A percentile compares a stretch with the other conserved stretches of the same genome.
These are phyloP conservation scores for Aspergillus pseudotamarii DNA, from an alignment of 2,329 filamentous ascomycete species.

Conservation along the genomic window DNA sequence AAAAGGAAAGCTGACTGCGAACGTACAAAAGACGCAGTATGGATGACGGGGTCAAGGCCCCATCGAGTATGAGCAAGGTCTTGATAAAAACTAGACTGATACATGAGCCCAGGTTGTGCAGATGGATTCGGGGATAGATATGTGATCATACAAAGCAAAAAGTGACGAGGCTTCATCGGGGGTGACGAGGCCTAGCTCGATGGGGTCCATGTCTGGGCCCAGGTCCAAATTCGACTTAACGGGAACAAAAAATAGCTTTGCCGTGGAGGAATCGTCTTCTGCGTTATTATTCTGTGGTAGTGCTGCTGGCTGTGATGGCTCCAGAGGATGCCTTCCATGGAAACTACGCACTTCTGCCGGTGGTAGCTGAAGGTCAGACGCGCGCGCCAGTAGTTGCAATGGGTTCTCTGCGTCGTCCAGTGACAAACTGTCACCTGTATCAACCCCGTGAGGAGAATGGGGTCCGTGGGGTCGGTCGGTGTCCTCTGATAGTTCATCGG, in stretches of 20 bases:
- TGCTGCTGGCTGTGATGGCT: conserved; percentile 46
- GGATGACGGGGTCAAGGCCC: conserved; percentile 70
- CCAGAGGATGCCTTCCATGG: conserved; percentile 28
- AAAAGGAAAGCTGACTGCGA: conserved; percentile 70
- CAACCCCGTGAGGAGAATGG: conserved; percentile 27
- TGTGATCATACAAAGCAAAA: conserved; percentile 59
- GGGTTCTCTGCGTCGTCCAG: conserved; percentile 76
- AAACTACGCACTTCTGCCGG: conserved; percentile 33
- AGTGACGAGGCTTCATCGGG: conserved; percentile 65
- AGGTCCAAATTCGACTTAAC: conserved; percentile 65
- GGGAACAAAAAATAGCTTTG: conserved; percentile 69
- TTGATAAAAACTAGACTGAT: conserved; percentile 61
- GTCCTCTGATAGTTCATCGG: conserved; percentile 38
- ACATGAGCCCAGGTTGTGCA: conserved; percentile 1
- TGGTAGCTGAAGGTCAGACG: conserved; percentile 68
- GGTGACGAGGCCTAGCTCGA: conserved; percentile 70
- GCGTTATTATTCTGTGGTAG: conserved; percentile 13
- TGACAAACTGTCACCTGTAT: conserved; percentile 57
- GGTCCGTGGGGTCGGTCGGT: conserved; percentile 21
- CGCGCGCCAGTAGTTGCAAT: conserved; percentile 70
- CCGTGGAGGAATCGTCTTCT: conserved; percentile 21
- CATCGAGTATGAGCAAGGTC: conserved; percentile 73
- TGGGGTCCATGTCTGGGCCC: conserved; percentile 67
- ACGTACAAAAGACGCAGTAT: conserved; percentile 67
- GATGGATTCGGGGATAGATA: background rate